Base-by-base conservation (phyloP, 148 eudicot species). In the Polygonum aviculare region DNA sequence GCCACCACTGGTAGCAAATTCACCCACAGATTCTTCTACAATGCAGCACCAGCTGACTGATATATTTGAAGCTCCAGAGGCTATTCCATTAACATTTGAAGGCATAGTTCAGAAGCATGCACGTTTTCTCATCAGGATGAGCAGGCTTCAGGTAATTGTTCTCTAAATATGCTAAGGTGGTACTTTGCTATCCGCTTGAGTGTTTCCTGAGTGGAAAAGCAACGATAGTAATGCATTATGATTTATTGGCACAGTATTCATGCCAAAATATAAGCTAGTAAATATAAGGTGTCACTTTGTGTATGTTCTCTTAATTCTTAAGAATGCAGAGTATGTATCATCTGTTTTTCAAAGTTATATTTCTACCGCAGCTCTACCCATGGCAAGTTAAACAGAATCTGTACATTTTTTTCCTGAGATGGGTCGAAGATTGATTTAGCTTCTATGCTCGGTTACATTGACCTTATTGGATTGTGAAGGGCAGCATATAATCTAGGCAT, bases 81-180 rank as follows among this genome's bases (percentile, higher is more conserved):
- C 85, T 75, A 82, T 87, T 79, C 94, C 98, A 51, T 59, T 96
- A 75, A 88, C 97, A 52, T 83, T 96, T 82, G 99, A 96, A 80
- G 82, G 83, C 76, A 88, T 96, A 78, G 85, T 93, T 74, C 82
- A 84, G 38, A 91, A 88, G 83, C 99, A 96, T 81, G 85, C 90
- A 45, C 83, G 82, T 69, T 96, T 95, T 80, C 84, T 96, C 51
- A 90, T 85, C 82, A 88, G 81, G 73, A 90, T 82, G 88, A 93
- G 98, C 91, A 85, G 84, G 74, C 90, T 96, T 69, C 83, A 90
- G 99, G 99, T 96, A 18, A 72, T 50, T 15, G 50, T 60, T 47
- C 72, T 69, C 74, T 63, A 39, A 12, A 14, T 21, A 10, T 6
- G 48, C 18, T 7, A 18, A 41, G 33, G 33, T 22, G 31, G 57